Evolutionary conservation across 805 yeast species (phyloP).

Genomic region (Schwanniomyces occidentalis): DNA sequence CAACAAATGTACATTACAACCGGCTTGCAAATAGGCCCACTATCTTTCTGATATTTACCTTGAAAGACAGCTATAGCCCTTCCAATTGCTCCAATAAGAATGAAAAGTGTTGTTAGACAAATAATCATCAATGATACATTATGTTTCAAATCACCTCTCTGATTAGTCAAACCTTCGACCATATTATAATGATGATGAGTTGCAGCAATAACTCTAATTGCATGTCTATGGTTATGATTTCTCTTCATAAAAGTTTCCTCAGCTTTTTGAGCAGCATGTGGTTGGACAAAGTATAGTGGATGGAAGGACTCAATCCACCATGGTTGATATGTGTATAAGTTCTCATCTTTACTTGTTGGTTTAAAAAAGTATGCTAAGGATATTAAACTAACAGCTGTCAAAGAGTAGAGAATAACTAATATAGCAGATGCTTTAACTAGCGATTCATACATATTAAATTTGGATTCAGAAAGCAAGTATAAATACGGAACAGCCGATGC

Average conservation of each 20-base stretch:
- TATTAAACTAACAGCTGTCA: slow-evolving; percentile 51
- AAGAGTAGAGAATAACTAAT: slow-evolving; percentile 46
- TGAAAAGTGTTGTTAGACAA: slow-evolving; percentile 45
- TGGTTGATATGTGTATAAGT: slow-evolving; percentile 64
- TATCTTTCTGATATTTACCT: slow-evolving; percentile 8
- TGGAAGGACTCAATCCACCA: slow-evolving; percentile 74
- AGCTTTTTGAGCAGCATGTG: slow-evolving; percentile 49
- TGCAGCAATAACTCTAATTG: slow-evolving; percentile 62
- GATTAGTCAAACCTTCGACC: slow-evolving; percentile 32
- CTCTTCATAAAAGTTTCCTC: slow-evolving; percentile 44
- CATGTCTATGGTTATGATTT: slow-evolving; percentile 49
- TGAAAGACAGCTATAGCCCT: slow-evolving; percentile 51
- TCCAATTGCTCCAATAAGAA: slow-evolving; percentile 51
- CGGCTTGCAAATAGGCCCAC: slow-evolving; percentile 36
- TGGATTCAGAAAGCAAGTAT: slow-evolving; percentile 48
- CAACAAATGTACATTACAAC: slow-evolving; percentile 66
- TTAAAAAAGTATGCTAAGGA: slow-evolving; percentile 52
- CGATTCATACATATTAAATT: slow-evolving; percentile 51
- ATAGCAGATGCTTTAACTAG: slow-evolving; percentile 49
- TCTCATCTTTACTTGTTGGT: slow-evolving; percentile 52
- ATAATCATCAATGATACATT: slow-evolving; percentile 51
- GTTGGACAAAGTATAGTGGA: slow-evolving; percentile 58
- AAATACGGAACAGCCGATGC: slow-evolving; percentile 62
- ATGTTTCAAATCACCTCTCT: slow-evolving; percentile 47
- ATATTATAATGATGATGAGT: slow-evolving; percentile 44